Base-by-base conservation (phyloP, 805 yeast species). In the Starmerella lactis-condensi region DNA sequence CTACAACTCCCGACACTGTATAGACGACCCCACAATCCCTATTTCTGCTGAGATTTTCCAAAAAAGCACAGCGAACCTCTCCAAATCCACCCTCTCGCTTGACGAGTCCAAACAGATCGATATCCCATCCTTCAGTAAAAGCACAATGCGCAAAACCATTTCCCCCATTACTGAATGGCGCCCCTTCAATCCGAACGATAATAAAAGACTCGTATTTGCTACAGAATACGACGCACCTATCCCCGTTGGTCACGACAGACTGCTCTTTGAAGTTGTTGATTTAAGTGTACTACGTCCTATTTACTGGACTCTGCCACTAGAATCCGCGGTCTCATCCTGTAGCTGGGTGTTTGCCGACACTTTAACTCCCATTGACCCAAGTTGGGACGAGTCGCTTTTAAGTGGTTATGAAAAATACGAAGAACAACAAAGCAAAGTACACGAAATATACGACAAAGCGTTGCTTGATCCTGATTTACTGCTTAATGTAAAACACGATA, bases 161-260 rank as follows among this genome's bases (percentile, higher is more conserved):
- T 28, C 40, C 3, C 56, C 56, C 3, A 38, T 37, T 19, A 21
- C 46, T 5, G 41, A 43, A 10, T 57, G 62, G 62, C 39, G 41
- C 15, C 57, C 62, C 6, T 57, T 58, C 44, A 45, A 42, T 15
- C 60, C 61, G 3, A 40, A 43, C 16, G 62, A 57, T 36, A 51
- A 46, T 31, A 30, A 24, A 8, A 37, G 49, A 17, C 37, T 54
- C 22, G 43, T 38, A 18, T 30, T 19, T 12, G 45, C 47, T 28
- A 22, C 12, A 15, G 18, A 17, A 11, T 13, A 13, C 16, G 34
- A 15, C 27, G 31, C 19, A 28, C 41, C 41, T n/a, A 40, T 51
- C 1, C 32, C 49, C 5, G 57, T 52, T 4, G 57, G 58, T 7
- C 39, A 44, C 32, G 46, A 46, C 21, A 42, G 50, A 2, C 38